Evolutionary conservation across 495 filamentous ascomycete genomes (phyloP).

Genomic region (Trichoderma asperelloides): DNA sequence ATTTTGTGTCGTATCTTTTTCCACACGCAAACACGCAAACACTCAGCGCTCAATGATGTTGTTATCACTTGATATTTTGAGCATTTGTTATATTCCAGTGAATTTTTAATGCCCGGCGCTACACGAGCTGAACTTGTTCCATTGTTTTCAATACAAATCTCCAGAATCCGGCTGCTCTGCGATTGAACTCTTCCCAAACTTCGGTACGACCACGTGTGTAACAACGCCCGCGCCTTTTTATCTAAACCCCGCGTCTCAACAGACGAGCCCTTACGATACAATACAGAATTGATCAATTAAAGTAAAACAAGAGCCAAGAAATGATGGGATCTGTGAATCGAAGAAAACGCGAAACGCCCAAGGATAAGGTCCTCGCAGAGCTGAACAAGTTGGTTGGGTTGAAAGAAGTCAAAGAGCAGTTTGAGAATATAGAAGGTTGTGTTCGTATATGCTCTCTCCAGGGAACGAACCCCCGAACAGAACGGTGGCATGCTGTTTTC

Average conservation of each 20-base stretch:
- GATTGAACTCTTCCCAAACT: too few species aligned
- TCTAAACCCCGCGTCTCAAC: not conserved
- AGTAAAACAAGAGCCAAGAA: not conserved
- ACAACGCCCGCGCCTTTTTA: too few species aligned
- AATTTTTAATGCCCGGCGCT: too few species aligned
- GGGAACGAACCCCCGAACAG: slow-evolving; percentile 40
- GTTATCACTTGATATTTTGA: too few species aligned
- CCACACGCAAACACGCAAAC: too few species aligned
- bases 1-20: too few species aligned
- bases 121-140: too few species aligned
- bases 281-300: not conserved
- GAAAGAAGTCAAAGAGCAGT: slow-evolving; percentile 49
- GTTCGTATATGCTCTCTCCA: slow-evolving; percentile 55
- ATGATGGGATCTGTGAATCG: not conserved
- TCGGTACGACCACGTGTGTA: too few species aligned
- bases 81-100: too few species aligned
- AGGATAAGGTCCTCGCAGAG: not conserved
- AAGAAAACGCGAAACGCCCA: not conserved
- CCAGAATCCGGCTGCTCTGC: too few species aligned
- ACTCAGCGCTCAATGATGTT: too few species aligned
- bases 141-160: too few species aligned
- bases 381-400: slow-evolving; percentile 61
- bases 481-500: slow-evolving; percentile 55
- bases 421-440: slow-evolving; percentile 54
- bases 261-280: not conserved